Evolutionary conservation across 78 protist species (phyloP).

Genomic region (Isochrysis galbana): DNA sequence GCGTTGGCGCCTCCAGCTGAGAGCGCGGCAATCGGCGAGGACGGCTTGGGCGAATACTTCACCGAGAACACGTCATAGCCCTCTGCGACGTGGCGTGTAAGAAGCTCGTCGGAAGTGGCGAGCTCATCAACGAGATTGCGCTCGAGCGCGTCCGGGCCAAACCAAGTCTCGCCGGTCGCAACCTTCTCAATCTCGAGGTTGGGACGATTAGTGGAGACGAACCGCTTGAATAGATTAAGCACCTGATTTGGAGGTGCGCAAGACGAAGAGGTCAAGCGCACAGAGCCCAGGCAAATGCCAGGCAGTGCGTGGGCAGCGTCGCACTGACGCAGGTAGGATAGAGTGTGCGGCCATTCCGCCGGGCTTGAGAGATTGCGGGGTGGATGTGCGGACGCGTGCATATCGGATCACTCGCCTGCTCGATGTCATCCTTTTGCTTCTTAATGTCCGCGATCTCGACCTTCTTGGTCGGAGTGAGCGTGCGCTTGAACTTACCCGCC

Average conservation of each 20-base stretch:
- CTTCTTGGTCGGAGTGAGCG: conserved; percentile 41
- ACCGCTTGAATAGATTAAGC: background rate
- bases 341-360: too few species aligned
- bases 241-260: background rate
- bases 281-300: too few species aligned
- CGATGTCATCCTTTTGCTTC: conserved; percentile 45
- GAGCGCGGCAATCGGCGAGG: background rate
- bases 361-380: too few species aligned
- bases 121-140: conserved; percentile 29
- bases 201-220: conserved; percentile 10
- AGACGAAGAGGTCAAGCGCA: too few species aligned
- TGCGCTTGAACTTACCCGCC: conserved; percentile 53
- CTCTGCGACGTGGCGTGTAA: background rate
- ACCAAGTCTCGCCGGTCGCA: conserved; percentile 59
- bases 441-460: background rate
- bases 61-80: background rate
- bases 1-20: too few species aligned
- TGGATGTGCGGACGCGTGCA: too few species aligned
- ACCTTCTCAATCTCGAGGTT: conserved; percentile 31
- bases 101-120: background rate
- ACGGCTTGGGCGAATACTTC: background rate
- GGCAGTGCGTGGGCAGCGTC: too few species aligned
- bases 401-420: conserved; percentile 13
- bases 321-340: too few species aligned
- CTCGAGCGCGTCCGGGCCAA: conserved; percentile 40